A percentile compares a stretch with the other conserved stretches of the same genome.
phyloP scores from a whole-genome alignment of 2,329 filamentous ascomycete species.

The Phoma sp. region DNA sequence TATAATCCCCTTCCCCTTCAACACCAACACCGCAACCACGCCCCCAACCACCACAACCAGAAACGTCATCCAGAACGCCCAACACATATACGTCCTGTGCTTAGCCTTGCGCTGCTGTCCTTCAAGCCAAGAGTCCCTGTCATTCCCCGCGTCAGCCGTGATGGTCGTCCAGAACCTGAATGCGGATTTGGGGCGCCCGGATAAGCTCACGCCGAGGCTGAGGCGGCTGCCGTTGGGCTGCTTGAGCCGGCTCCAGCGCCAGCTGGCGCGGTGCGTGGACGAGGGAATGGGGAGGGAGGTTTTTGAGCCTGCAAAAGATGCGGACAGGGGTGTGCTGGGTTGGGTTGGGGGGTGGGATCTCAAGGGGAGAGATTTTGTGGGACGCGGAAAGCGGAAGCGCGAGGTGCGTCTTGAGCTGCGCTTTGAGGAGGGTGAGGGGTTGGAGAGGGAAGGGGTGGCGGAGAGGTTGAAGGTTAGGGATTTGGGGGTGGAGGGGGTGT shows the following conservation, averaged over 20 bases:
- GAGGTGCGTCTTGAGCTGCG: background rate
- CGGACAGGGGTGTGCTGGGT: background rate
- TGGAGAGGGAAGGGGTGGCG: background rate
- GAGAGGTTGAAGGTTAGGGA: slow-evolving; percentile 4
- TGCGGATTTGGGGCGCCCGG: slow-evolving; percentile 30
- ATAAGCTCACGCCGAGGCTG: slow-evolving; percentile 27
- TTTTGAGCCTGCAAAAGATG: background rate
- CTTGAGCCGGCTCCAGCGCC: slow-evolving; percentile 15
- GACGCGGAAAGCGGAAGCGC: slow-evolving; percentile 8
- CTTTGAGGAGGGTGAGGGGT: background rate
- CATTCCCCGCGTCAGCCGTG: slow-evolving; percentile 16
- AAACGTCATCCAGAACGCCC: slow-evolving; percentile 55
- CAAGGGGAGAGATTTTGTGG: background rate
- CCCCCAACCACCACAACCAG: slow-evolving; percentile 53
- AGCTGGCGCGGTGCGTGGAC: background rate
- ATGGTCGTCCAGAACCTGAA: slow-evolving; percentile 45
- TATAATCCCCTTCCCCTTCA: slow-evolving; percentile 41
- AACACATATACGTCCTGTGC: slow-evolving; percentile 56
- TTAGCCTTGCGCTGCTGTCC: slow-evolving; percentile 56
- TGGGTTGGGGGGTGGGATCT: slow-evolving; percentile 6
- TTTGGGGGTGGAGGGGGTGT: slow-evolving; percentile 2
- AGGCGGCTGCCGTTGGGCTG: slow-evolving; percentile 25
- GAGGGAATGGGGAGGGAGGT: too few relatives aligned
- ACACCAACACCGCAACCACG: slow-evolving; percentile 55
- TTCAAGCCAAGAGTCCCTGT: slow-evolving; percentile 55